Evolutionary conservation across 2,329 filamentous ascomycete genomes (phyloP), one percentile per base, ranked within the genome.

Genomic region (Neofusicoccum cordaticola): DNA sequence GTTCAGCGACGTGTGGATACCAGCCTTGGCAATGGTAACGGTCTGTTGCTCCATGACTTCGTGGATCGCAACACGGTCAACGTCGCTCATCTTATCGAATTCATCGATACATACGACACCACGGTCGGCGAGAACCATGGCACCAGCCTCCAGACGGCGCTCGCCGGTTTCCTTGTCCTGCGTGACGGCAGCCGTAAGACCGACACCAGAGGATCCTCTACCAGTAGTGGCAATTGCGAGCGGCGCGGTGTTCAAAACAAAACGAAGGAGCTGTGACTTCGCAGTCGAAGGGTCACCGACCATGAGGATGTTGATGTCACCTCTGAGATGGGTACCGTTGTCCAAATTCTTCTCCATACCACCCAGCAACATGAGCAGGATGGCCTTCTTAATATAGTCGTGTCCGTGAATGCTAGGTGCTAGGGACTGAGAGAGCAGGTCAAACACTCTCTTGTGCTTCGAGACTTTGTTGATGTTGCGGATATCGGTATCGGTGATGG

Each of bases 41-140:
- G 95, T 99, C 80, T 99, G 95, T 81, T 99, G 95, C 80, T 99
- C 95, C 95, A 99, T 99, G 69, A 99, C 95, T 91, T 99, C 95
- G 86, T 99, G 95, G 71, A 99, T 99, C 52, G 95, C 95, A 3
- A 99, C 95, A 75, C 95, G 88, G 78, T 99, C 95, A 65, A 98
- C 90, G 75, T 99, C 95, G 65, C 93, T 97, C 95, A 99, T 99
- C 79, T 99, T 99, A 82, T 99, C 95, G 71, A 99, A 99, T 74
- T 99, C 95, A 75, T 99, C 95, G 69, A 99, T 99, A 81, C 95
- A 99, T 39, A 99, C 95, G 11, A 99, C 94, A 70, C 95, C 95
- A 68, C 95, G 90, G 77, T 99, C 95, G 68, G 89, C 95, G 73
- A 99, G 91, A 66, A 99, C 95, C 95, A 99, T 99, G 68, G 95